Evolutionary conservation across 1,284 basidiomycete species (phyloP), one percentile per base, ranked within the genome.

Genomic region (Pseudozyma flocculosa): DNA sequence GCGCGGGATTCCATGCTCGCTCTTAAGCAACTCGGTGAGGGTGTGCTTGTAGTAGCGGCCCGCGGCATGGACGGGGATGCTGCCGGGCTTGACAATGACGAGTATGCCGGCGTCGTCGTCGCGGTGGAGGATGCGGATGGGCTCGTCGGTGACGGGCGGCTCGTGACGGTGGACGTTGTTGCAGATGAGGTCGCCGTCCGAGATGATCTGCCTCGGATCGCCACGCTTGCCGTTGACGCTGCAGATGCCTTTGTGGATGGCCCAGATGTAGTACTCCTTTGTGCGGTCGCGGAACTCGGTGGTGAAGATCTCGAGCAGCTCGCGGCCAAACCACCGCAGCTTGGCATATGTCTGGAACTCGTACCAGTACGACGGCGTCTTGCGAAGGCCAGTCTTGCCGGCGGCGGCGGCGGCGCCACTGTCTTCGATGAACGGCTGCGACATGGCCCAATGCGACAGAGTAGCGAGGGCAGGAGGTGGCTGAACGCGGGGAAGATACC

Each of bases 161-260:
- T 99, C 95, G 77, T 99, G 95, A 17, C 91, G 83, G 79, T 96
- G 93, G 2, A 94, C 91, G 4, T 91, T 85, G 76, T 96, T 96
- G 73, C 91, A 57, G 43, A 96, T 87, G 46, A 89, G 83, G 79
- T 98, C 95, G 11, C 92, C 91, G 73, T 95, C 88, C 50, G 82
- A 82, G 46, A 99, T 83, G 22, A 93, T 83, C 10, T 88, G 88
- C 53, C 89, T 86, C 3, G 90, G 87, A 40, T 82, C 84, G 3
- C 92, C 92, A 15, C 86, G 81, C 48, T 86, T 84, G 17, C 92
- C 92, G 73, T 98, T 97, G 54, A 99, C 85, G 7, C 89, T 91
- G 13, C 92, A 95, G 19, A 95, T 89, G 2, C 94, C 94, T n/a
- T 89, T 89, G 73, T 92, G 87, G 24, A 96, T 82, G 9, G 93